Conservation (phyloP, 352 stramenopile species). For the Globisporangium orthogonon region DNA sequence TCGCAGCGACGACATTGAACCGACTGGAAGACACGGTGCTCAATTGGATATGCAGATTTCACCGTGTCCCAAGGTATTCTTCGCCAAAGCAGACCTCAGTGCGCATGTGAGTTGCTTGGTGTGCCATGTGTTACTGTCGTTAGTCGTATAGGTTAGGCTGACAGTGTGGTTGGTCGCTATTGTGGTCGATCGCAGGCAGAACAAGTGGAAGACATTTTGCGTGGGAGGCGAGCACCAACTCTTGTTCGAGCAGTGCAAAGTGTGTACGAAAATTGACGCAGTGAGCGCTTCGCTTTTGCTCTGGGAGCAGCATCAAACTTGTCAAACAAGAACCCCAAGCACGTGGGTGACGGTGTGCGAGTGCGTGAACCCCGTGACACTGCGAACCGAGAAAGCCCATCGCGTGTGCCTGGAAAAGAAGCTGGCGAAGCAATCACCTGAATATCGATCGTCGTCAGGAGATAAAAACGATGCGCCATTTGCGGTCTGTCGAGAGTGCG, state of each 20-base stretch:
- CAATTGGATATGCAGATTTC: conserved; percentile 17
- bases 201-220: conserved; percentile 27
- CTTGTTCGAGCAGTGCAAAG: conserved; percentile 26
- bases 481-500: conserved; percentile 14
- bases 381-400: conserved; percentile 19
- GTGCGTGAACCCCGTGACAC: conserved; percentile 26
- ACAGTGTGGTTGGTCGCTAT: neutral
- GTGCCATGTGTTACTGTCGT: neutral
- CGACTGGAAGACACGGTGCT: conserved; percentile 14
- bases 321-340: conserved; percentile 18
- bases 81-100: conserved; percentile 1
- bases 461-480: neutral
- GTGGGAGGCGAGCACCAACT: conserved; percentile 18
- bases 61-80: conserved; percentile 1
- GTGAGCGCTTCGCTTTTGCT: conserved; percentile 14
- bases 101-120: conserved; percentile 10
- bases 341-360: conserved; percentile 42
- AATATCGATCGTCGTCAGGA: neutral
- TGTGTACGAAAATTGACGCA: conserved; percentile 28
- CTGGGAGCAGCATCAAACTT: conserved; percentile 29
- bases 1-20: conserved; percentile 14
- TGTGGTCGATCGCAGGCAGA: conserved; percentile 4
- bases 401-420: conserved; percentile 25
- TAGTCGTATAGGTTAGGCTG: too few species aligned
- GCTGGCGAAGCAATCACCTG: too few species aligned